Evolutionary conservation across 1,284 basidiomycete species (phyloP), one percentile per base, ranked within the genome.

Genomic region (Coriolopsis trogii): DNA sequence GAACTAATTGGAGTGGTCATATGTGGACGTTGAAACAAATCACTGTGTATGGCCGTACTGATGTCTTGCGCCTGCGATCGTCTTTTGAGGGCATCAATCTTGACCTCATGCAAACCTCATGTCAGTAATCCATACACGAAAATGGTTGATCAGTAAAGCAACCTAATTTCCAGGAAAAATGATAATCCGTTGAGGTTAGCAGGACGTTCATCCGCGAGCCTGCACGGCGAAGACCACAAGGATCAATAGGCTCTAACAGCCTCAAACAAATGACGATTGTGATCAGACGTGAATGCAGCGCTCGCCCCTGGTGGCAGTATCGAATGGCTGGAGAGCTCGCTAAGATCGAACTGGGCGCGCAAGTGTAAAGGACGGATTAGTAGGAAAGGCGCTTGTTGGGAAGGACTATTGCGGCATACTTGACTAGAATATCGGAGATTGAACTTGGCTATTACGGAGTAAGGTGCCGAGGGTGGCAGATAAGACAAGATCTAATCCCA

Each of bases 401-500:
- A 15, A 26, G 10, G 16, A 31, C 48, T 43, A 46, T 20, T 16
- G 3, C 16, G 12, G 6, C 24, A 12, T 29, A 23, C 18, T 45
- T 37, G n/a, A 51, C 38, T 33, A 23, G 25, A 23, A 38, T 46
- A 46, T 53, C 57, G 51, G 57, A 51, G 57, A 6, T 51, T 49
- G 10, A 59, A 59, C 9, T 15, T 20, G 21, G 29, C 16, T 53
- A 45, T 16, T 16, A n/a, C 15, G 25, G 41, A 24, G 20, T 10
- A 41, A 38, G 45, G 41, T 48, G 53, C 49, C 49, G 53, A 49
- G 21, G 25, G 26, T 18, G 36, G 30, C 30, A 41, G 49, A 56
- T 58, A 52, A 55, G 56, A 58, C 54, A 48, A 60, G 56, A 62
- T 62, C 58, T 51, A 56, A 49, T 53, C 49, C 46, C 29, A 34